A percentile compares a stretch with the other conserved stretches of the same genome.
Evolutionary conservation across 2,329 filamentous ascomycete species (phyloP).

Genomic region (Hirsutella thompsonii): DNA sequence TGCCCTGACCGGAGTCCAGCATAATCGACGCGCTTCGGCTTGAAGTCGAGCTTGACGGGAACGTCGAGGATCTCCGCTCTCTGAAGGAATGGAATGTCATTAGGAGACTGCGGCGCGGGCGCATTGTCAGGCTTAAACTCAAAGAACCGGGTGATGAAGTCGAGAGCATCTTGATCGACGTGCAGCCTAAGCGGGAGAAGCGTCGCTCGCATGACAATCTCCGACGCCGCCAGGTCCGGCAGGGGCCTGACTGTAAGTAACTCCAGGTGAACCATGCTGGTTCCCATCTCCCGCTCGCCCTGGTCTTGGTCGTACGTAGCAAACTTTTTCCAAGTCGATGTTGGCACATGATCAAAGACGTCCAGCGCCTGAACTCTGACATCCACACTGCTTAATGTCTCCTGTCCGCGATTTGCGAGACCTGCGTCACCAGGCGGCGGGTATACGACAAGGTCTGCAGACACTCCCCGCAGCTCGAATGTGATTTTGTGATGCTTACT

Average conservation of each 20-base stretch:
- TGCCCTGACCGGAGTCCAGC: constrained; percentile 81
- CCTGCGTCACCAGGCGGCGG: constrained; percentile 35
- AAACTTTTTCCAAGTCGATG: constrained; percentile 97
- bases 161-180: constrained; percentile 92
- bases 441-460: constrained; percentile 70
- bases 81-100: constrained; percentile 77
- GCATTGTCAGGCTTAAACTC: constrained; percentile 77
- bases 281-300: constrained; percentile 73
- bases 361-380: constrained; percentile 73
- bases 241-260: constrained; percentile 80
- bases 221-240: constrained; percentile 71
- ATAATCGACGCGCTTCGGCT: constrained; percentile 96
- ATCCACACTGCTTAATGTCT: constrained; percentile 81
- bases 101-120: constrained; percentile 21
- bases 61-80: constrained; percentile 78
- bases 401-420: constrained; percentile 25
- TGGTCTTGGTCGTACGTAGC: constrained; percentile 83
- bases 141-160: constrained; percentile 95
- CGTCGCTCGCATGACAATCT: constrained; percentile 70
- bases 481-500: constrained; percentile 92
- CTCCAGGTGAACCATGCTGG: constrained; percentile 83
- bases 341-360: constrained; percentile 86
- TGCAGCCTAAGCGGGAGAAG: constrained; percentile 80
- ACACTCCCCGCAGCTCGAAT: constrained; percentile 79
- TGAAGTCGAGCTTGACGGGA: constrained; percentile 80